Percentiles rank a stretch among this genome's conserved stretches.
These are phyloP conservation scores for Scleroderma bovista DNA, from an alignment of 768 basidiomycete species.

Conservation along the genomic window DNA sequence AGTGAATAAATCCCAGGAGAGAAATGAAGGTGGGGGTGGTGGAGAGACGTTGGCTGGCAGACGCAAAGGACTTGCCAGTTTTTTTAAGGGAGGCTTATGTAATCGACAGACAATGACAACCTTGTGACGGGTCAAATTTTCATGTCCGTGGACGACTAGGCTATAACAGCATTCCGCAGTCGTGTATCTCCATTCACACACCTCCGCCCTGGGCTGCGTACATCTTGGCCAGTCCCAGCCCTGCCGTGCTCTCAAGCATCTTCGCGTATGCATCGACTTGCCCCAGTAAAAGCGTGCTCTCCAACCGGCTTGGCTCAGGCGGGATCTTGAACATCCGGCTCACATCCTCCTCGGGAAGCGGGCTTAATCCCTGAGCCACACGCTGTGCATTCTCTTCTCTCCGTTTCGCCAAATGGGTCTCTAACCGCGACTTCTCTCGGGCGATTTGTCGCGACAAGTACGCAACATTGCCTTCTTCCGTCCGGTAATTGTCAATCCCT, in stretches of 20 bases:
- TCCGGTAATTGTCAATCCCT: conserved; percentile 77
- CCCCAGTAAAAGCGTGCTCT: conserved; percentile 79
- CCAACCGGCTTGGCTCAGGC: conserved; percentile 80
- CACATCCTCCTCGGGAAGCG: conserved; percentile 85
- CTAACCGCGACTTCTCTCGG: conserved; percentile 75
- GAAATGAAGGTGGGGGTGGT: background rate
- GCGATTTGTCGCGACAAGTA: conserved; percentile 86
- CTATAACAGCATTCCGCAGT: no score
- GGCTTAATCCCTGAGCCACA: conserved; percentile 75
- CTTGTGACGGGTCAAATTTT: background rate
- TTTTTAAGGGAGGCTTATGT: background rate
- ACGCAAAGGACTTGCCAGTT: background rate
- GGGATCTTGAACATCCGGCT: conserved; percentile 84
- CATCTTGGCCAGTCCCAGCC: conserved; percentile 74
- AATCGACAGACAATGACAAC: background rate
- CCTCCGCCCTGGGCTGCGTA: conserved; percentile 52
- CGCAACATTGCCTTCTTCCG: conserved; percentile 89
- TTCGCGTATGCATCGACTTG: conserved; percentile 84
- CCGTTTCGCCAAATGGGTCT: conserved; percentile 74
- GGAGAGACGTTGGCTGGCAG: no score
- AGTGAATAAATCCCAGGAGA: background rate
- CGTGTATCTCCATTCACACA: conserved; percentile 1
- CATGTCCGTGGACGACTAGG: no score
- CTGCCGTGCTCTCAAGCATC: conserved; percentile 61
- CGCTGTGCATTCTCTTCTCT: conserved; percentile 83